Conservation (phyloP, 2,329 filamentous ascomycete genomes). For the Diaporthe ilicicola region DNA sequence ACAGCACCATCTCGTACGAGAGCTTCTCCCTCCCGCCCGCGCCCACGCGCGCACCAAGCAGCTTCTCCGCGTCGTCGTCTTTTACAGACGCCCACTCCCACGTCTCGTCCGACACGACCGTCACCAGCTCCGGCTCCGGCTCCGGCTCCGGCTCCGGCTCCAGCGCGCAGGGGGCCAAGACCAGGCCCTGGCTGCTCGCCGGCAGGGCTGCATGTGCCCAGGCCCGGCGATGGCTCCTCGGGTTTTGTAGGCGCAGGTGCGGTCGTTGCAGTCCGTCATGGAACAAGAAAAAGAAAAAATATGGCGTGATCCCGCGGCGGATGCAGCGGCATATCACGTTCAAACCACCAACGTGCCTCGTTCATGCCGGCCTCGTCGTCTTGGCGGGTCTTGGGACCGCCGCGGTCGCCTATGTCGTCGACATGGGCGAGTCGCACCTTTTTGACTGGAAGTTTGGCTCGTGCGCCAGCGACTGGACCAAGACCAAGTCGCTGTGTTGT, state of each 20-base stretch:
- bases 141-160: no score
- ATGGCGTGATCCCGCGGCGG: not conserved
- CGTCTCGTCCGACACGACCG: not conserved
- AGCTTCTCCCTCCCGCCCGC: not conserved
- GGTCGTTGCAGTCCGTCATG: not conserved
- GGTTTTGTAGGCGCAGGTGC: not conserved
- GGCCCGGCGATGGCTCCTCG: not conserved
- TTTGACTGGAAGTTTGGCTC: not conserved
- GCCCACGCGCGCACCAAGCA: not conserved
- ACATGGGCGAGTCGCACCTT: not conserved
- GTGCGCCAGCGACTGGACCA: not conserved
- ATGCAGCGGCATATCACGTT: not conserved
- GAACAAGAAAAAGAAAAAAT: no score
- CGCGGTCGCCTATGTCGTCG: not conserved
- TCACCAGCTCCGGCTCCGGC: not conserved
- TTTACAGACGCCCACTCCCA: not conserved
- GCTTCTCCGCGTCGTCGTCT: not conserved
- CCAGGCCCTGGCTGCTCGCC: not conserved
- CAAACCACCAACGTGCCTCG: not conserved
- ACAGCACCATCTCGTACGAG: not conserved
- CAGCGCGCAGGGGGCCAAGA: not conserved
- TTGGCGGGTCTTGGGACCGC: not conserved
- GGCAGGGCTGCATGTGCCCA: not conserved
- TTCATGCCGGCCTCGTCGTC: not conserved
- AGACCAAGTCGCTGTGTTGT: not conserved